Evolutionary conservation across 108 stramenopile genomes (phyloP), one percentile per base, ranked within the genome.

Genomic region (Asterionellopsis glacialis): DNA sequence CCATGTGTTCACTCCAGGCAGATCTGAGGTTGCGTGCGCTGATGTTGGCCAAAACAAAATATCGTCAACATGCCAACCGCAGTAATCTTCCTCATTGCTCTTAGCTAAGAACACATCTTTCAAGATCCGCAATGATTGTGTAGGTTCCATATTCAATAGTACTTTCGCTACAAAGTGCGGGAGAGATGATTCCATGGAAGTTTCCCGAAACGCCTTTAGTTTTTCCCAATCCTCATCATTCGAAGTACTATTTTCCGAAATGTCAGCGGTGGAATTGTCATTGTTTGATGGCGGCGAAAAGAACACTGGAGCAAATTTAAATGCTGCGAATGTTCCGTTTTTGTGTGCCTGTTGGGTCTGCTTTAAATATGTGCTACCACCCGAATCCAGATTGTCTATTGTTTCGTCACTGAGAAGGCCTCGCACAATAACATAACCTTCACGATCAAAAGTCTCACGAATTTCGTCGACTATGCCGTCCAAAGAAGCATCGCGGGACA

Each of bases 41-140:
- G 47, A 24, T 41, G 63, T 58, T 15, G 82, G 82, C 82, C 82
- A 83, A 63, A 83, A 83, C 57, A 75, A 75, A 23, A 59, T 58
- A 48, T 83, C 82, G 45, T 83, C 82, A 9, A 83, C 82, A 54
- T 83, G 82, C 82, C 82, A 83, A n/a, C 70, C 82, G 50, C 82
- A 83, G 21, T 25, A 13, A 11, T 44, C 24, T n/a, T 68, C 44
- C 21, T 43, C 40, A 33, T 62, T 41, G 5, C 39, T 19, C 49
- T 68, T 68, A 0, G 44, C 55, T 48, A 68, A 25, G 50, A 68
- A 68, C n/a, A 68, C 58, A 47, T 68, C 67, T 38, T 53, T 52
- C n/a, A 64, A 55, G 22, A 64, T 38, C 41, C 63, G 39, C 16
- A 64, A 38, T 38, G n/a, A 39, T 26, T 40, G 15, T 12, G 14